Evolutionary conservation across 345 rosid species (phyloP), one percentile per base, ranked within the genome.

Genomic region (Lagerstroemia speciosa): DNA sequence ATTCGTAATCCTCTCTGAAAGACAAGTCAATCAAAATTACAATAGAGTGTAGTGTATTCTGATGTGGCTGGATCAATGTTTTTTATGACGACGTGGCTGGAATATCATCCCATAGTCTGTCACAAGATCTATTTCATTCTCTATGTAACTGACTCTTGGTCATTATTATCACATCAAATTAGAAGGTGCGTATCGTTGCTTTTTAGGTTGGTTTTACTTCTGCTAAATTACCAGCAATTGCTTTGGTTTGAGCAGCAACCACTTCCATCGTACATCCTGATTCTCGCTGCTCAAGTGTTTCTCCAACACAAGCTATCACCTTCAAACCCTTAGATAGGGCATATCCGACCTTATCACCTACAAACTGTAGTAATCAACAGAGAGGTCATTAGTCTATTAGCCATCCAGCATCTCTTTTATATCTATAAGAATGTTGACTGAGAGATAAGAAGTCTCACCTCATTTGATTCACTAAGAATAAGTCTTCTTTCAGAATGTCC

Each of bases 281-380:
- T 79, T 90, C 97, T 6, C 96, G 83, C 76, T 93, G 89, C 81
- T 89, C 97, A 46, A 89, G 89, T 53, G 93, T 90, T 84, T 93
- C 98, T 65, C 97, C 98, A 45, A 90, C 86, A 75, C 98, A 93
- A 74, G 97, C 98, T 69, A 93, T 90, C 57, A 93, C 97, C 76
- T 87, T 90, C 82, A 93, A 71, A 72, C 98, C 98, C 84, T 86
- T 82, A 67, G 87, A 45, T 70, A 93, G 98, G 50, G 98, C 97
- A 83, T 90, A 90, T 69, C 88, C 89, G 76, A 89, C 97, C 85
- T 93, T 93, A 19, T 90, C 92, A 33, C 85, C 97, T 7, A 93
- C 96, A 40, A 90, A 86, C 98, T 93, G 75, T 89, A 72, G n/a
- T 9, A 67, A 67, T 67, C 57, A 29, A 53, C 38, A 73, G 19